Percentiles rank a stretch among this genome's conserved stretches.
These are phyloP conservation scores for Peronospora farinosa DNA, from an alignment of 352 stramenopile genomes.

Conservation along the genomic window DNA sequence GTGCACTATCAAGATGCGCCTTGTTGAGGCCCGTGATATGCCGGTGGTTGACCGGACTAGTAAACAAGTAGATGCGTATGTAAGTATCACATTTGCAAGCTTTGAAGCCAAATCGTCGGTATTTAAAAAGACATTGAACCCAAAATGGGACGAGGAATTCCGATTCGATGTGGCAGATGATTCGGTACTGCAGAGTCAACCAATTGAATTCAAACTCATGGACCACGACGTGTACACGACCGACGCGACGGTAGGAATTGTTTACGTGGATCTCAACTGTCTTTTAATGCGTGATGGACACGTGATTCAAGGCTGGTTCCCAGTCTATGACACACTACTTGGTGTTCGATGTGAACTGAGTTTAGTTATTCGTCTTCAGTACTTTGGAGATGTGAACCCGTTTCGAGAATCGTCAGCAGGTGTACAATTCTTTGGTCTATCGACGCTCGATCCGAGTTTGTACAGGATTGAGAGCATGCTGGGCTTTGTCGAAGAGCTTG, in stretches of 20 bases:
- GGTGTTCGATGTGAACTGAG: slow-evolving; percentile 93
- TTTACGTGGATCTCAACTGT: slow-evolving; percentile 98
- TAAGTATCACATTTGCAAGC: slow-evolving; percentile 82
- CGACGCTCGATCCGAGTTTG: slow-evolving; percentile 85
- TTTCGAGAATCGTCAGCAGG: slow-evolving; percentile 96
- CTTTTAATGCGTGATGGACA: slow-evolving; percentile 91
- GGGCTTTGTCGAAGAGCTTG: slow-evolving; percentile 92
- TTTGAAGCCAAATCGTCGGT: slow-evolving; percentile 87
- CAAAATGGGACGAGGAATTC: slow-evolving; percentile 97
- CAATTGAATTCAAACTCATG: slow-evolving; percentile 96
- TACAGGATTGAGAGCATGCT: slow-evolving; percentile 88
- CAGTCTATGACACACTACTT: slow-evolving; percentile 95
- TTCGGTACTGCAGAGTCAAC: slow-evolving; percentile 95
- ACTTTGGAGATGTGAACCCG: slow-evolving; percentile 96
- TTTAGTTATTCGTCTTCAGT: slow-evolving; percentile 93
- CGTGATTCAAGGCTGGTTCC: slow-evolving; percentile 96
- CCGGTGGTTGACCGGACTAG: slow-evolving; percentile 78
- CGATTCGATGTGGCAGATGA: slow-evolving; percentile 98
- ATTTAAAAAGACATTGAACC: slow-evolving; percentile 91
- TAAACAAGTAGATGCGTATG: slow-evolving; percentile 83
- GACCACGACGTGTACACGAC: slow-evolving; percentile 92
- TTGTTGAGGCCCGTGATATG: slow-evolving; percentile 85
- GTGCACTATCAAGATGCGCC: slow-evolving; percentile 88
- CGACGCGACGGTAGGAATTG: slow-evolving; percentile 93
- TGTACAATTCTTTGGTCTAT: slow-evolving; percentile 96